Evolutionary conservation across 805 yeast genomes (phyloP).

Genomic region (Ogataea dorogensis): DNA sequence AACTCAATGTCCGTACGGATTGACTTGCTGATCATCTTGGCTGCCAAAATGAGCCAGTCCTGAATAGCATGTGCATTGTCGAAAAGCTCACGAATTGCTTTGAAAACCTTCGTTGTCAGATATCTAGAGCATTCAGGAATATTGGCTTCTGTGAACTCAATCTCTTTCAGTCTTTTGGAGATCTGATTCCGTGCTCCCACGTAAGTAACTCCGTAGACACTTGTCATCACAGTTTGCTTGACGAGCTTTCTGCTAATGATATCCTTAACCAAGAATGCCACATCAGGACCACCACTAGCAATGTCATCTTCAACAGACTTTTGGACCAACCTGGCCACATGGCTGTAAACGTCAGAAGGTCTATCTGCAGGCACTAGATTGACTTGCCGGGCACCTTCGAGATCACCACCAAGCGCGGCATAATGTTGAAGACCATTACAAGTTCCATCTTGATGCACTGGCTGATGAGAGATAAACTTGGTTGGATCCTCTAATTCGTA

Average conservation of each 20-base stretch:
- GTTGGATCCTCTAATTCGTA: conserved; percentile 60
- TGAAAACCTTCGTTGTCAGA: conserved; percentile 74
- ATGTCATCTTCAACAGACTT: conserved; percentile 54
- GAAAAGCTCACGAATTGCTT: conserved; percentile 80
- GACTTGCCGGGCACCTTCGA: conserved; percentile 79
- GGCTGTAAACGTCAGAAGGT: conserved; percentile 76
- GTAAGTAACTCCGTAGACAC: conserved; percentile 94
- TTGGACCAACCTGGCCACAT: conserved; percentile 64
- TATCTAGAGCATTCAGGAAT: conserved; percentile 52
- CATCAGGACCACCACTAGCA: conserved; percentile 52
- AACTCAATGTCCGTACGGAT: conserved; percentile 64
- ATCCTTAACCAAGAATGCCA: conserved; percentile 55
- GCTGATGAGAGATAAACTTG: conserved; percentile 64
- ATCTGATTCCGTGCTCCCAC: conserved; percentile 92
- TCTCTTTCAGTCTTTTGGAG: conserved; percentile 66
- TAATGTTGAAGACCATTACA: conserved; percentile 86
- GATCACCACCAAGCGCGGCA: conserved; percentile 84
- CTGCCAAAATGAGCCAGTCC: conserved; percentile 92
- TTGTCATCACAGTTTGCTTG: conserved; percentile 97
- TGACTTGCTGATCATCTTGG: conserved; percentile 74
- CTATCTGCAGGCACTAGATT: conserved; percentile 66
- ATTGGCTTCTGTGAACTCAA: conserved; percentile 41
- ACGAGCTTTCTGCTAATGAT: conserved; percentile 82
- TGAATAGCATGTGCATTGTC: conserved; percentile 93
- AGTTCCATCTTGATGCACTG: conserved; percentile 85